Percentiles rank a stretch among this genome's conserved stretches.
Conservation (phyloP, 805 yeast species). For the Cyberlindnera xishuangbannaensis region DNA sequence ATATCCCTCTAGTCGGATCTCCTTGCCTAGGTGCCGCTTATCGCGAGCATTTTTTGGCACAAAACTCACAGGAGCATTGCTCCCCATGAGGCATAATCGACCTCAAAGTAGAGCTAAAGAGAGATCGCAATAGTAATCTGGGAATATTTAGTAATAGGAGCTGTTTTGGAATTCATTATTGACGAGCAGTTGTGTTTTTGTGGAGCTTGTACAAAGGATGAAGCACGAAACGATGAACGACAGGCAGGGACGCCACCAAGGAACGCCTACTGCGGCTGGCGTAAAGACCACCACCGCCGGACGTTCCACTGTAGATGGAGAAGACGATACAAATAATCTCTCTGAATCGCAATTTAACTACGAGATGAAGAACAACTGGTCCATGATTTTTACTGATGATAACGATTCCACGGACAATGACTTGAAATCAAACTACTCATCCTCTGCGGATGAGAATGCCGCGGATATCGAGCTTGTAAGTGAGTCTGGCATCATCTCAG, state of each 20-base stretch:
- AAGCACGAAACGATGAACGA: background rate
- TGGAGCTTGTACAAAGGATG: too few species aligned
- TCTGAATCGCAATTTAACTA: constrained; percentile 16
- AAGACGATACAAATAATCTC: too few species aligned
- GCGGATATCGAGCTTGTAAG: constrained; percentile 6
- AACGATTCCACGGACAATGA: constrained; percentile 25
- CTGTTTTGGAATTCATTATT: too few species aligned
- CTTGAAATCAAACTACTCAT: constrained; percentile 19
- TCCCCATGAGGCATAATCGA: background rate
- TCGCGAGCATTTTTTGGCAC: background rate
- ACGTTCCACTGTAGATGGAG: too few species aligned
- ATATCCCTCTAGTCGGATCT: background rate
- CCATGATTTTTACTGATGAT: constrained; percentile 26
- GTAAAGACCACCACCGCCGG: too few species aligned
- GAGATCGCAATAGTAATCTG: too few species aligned
- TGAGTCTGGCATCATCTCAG: constrained; percentile 15
- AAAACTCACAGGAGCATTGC: background rate
- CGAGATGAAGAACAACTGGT: constrained; percentile 24
- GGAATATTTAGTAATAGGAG: too few species aligned
- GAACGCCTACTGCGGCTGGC: too few species aligned
- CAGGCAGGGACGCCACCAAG: constrained; percentile 6
- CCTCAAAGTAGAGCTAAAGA: too few species aligned
- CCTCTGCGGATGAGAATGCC: constrained; percentile 13
- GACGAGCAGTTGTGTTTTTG: too few species aligned
- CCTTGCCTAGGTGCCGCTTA: background rate